Base-by-base conservation (phyloP, 441 rosid species). In the Biscutella laevigata region DNA sequence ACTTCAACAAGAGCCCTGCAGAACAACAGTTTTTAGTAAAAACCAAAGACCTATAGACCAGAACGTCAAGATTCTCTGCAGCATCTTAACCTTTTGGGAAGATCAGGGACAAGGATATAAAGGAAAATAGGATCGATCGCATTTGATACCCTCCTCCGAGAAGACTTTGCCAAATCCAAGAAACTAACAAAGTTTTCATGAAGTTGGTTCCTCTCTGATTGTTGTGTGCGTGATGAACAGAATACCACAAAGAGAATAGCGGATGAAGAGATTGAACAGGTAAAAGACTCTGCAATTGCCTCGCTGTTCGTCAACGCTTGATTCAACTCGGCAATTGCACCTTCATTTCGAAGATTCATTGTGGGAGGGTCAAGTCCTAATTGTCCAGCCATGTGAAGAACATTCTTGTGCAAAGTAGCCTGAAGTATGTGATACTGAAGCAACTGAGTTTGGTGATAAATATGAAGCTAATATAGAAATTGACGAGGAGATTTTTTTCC, bases 381-480 rank as follows among this genome's bases (percentile, higher is more conserved):
- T 60, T 92, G 99, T 30, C 99, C 95, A 68, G 99, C 97, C 97
- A 88, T 92, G 78, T 82, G 72, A 39, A 92, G 85, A 39, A 86
- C 62, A 69, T 77, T 76, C 71, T 78, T 76, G 57, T 82, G 94
- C 77, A 86, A 81, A 53, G 97, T 86, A 10, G 99, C 97, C 99
- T 92, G 70, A 12, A 29, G 38, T 22, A 19, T 12, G 38, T 20
- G 13, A 38, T 41, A 26, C 1, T 25, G 8, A 19, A 40, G 24
- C 26, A 25, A 56, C 2, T 56, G 49, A 64, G 26, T 39, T 39
- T 47, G 32, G 43, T 17, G 6, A 24, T 39, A 21, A 54, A 1
- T 4, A 13, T 4, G 7, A 44, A n/a, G 4, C 9, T 39, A 28
- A 24, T 37, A 24, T 4, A 29, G 16, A 44, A 52, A 24, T 41